These are phyloP conservation scores for Magnolia sinica DNA, from an alignment of 164 flowering plant species.

Conservation along the genomic window DNA sequence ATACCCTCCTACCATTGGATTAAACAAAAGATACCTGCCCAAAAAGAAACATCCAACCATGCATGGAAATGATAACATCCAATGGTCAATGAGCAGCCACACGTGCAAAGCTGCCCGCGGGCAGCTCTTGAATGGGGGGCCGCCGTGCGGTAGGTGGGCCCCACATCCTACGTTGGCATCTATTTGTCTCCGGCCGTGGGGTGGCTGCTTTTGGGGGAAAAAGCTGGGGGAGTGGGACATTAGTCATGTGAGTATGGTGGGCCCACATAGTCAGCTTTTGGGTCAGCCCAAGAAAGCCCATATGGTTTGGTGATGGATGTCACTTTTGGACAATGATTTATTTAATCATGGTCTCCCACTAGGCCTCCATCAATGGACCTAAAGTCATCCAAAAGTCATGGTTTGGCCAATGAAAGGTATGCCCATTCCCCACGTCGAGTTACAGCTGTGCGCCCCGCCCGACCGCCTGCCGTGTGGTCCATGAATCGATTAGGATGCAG, in stretches of 20 bases:
- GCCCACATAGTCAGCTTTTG: constrained; percentile 11
- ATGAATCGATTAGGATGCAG: too few relatives aligned
- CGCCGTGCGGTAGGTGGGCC: not conserved
- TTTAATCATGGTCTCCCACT: constrained; percentile 28
- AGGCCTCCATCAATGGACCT: not conserved
- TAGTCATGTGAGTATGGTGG: constrained; percentile 26
- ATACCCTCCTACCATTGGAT: not conserved
- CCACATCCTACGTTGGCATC: constrained; percentile 9
- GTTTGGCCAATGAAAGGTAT: constrained; percentile 7
- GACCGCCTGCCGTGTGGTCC: too few relatives aligned
- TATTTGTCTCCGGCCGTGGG: constrained; percentile 17
- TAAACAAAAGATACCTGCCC: not conserved
- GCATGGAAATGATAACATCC: not conserved
- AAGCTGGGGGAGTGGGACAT: constrained; percentile 16
- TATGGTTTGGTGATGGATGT: constrained; percentile 7
- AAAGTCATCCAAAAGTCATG: constrained; percentile 3
- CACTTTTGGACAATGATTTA: constrained; percentile 22
- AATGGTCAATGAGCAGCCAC: not conserved
- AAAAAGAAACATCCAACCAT: not conserved
- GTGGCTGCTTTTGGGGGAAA: constrained; percentile 8
- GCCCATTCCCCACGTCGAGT: not conserved
- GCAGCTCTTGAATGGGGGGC: not conserved
- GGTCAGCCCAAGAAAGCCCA: constrained; percentile 1
- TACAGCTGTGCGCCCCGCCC: not conserved
- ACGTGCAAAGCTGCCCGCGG: constrained; percentile 4